Evolutionary conservation across 106 monocot genomes (phyloP).

Genomic region (Dioscorea zingiberensis): DNA sequence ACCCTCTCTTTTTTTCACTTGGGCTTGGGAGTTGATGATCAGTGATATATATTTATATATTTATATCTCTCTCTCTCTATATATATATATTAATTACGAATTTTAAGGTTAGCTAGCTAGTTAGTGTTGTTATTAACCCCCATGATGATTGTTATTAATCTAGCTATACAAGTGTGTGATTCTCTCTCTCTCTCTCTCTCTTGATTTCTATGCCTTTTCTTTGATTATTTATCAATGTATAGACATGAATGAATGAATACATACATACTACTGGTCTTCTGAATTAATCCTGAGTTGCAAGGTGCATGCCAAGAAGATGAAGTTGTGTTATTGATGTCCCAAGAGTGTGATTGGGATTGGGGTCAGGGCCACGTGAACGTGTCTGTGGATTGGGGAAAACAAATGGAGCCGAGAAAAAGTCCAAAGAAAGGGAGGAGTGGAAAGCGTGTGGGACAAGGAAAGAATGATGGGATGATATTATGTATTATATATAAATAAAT

Average conservation of each 20-base stretch:
- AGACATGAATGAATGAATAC: background rate
- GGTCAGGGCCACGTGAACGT: no score
- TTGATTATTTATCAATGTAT: background rate
- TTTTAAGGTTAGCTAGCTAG: background rate
- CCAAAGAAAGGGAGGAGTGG: background rate
- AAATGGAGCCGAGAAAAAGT: background rate
- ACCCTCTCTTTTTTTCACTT: background rate
- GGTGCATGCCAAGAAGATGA: no score
- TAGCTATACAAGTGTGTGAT: no score
- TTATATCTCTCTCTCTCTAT: no score
- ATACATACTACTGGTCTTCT: no score
- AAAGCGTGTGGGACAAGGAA: constrained; percentile 8
- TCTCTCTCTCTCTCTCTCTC: constrained; percentile 1
- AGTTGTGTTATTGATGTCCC: no score
- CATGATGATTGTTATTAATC: no score
- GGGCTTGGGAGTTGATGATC: background rate
- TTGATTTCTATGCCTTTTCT: background rate
- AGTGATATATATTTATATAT: background rate
- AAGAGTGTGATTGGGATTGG: no score
- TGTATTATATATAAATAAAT: no score
- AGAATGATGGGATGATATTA: constrained; percentile 1
- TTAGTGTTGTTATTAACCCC: no score
- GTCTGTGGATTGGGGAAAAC: background rate
- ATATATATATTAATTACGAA: background rate
- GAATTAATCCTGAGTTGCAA: no score